Evolutionary conservation across 768 basidiomycete species (phyloP).

Genomic region (Kwoniella pini): DNA sequence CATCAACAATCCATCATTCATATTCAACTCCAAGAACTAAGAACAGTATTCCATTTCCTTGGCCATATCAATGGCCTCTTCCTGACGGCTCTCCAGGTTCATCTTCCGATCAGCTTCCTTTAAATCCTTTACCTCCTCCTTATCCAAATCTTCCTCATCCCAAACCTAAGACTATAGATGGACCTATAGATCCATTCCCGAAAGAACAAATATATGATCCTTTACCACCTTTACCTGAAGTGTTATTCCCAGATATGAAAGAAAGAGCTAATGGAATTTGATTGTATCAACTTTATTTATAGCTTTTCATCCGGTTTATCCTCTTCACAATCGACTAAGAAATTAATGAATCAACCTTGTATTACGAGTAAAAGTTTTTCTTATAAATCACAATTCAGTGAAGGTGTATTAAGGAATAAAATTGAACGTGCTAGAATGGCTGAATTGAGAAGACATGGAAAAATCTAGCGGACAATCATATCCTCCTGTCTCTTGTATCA

Average conservation of each 20-base stretch:
- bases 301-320: slow-evolving; percentile 3
- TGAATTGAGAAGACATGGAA: slow-evolving; percentile 1
- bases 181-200: no score
- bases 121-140: neutral
- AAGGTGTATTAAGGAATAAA: slow-evolving; percentile 24
- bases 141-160: neutral
- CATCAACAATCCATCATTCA: neutral
- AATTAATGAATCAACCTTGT: neutral
- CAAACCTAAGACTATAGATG: no score
- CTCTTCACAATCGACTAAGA: neutral
- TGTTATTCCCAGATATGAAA: no score
- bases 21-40: neutral
- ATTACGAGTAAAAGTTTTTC: slow-evolving; percentile 4
- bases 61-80: neutral
- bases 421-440: slow-evolving; percentile 23
- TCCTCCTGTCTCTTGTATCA: no score
- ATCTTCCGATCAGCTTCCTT: no score
- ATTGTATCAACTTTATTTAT: no score
- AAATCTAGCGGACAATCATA: neutral
- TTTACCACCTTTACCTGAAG: no score
- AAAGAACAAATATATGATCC: no score
- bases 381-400: slow-evolving; percentile 10
- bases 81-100: neutral
- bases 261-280: no score
- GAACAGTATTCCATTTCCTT: neutral